These are phyloP conservation scores for Dittrichia graveolens DNA, from an alignment of 129 eudicot genomes.

Conservation along the genomic window DNA sequence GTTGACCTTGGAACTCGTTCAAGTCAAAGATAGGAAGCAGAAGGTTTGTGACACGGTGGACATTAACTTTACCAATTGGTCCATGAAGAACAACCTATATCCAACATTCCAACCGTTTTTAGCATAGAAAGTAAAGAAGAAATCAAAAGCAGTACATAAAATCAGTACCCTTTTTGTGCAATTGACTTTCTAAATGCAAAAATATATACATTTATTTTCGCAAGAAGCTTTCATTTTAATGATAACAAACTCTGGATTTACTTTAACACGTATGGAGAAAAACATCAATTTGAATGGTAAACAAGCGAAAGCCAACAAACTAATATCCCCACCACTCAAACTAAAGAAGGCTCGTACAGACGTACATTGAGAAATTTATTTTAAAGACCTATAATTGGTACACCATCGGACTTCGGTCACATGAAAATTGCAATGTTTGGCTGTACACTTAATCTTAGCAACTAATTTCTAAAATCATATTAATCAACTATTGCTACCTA, in stretches of 20 bases:
- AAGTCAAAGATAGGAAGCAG: too few relatives aligned
- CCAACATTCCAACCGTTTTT: too few relatives aligned
- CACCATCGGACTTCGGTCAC: not conserved
- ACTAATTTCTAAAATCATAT: conserved; percentile 3
- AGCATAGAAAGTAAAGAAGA: too few relatives aligned
- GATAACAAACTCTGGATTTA: not conserved
- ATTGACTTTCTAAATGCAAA: too few relatives aligned
- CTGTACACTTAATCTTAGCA: not conserved
- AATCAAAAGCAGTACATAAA: too few relatives aligned
- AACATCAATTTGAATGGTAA: not conserved
- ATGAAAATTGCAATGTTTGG: not conserved
- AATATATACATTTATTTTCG: too few relatives aligned
- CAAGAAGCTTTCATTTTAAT: not conserved
- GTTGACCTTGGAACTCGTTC: too few relatives aligned
- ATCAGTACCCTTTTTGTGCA: too few relatives aligned
- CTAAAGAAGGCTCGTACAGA: not conserved
- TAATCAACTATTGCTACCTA: not conserved
- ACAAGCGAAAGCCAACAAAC: not conserved
- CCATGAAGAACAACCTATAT: too few relatives aligned
- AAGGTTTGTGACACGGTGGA: too few relatives aligned
- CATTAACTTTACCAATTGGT: too few relatives aligned
- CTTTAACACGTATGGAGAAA: not conserved
- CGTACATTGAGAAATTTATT: not conserved
- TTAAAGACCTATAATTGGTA: conserved; percentile 8
- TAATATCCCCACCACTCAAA: not conserved